A percentile compares a stretch with the other conserved stretches of the same genome.
Evolutionary conservation across 768 basidiomycete genomes (phyloP).

Genomic region (Lenzites betulinus): DNA sequence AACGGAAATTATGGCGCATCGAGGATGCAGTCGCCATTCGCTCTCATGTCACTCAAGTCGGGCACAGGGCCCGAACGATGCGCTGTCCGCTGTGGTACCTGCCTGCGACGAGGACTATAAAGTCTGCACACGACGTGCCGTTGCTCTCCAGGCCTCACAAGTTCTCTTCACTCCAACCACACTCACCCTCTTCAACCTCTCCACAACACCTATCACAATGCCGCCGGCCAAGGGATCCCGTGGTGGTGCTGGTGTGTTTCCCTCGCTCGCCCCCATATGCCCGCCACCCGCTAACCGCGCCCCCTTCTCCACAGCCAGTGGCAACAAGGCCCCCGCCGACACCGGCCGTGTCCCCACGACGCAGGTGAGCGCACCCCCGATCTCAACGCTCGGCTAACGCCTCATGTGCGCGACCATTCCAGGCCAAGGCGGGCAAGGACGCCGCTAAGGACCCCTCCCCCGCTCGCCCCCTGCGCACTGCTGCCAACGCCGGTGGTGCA

Average conservation of each 20-base stretch:
- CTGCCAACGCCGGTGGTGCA: constrained; percentile 14
- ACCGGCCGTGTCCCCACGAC: constrained; percentile 31
- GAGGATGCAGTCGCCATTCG: neutral
- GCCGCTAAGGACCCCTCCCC: constrained; percentile 31
- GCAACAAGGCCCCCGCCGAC: constrained; percentile 25
- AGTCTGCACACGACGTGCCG: neutral
- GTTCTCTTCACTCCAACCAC: neutral
- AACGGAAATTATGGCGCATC: constrained; percentile 9
- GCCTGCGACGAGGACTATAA: neutral
- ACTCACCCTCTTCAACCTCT: neutral
- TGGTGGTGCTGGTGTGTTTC: constrained; percentile 19
- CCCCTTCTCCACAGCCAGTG: constrained; percentile 4
- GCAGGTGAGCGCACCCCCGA: constrained; percentile 23
- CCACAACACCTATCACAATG: constrained; percentile 21
- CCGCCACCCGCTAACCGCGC: neutral
- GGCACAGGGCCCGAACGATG: neutral
- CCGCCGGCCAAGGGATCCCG: constrained; percentile 23
- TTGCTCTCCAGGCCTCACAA: constrained; percentile 11
- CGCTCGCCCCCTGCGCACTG: constrained; percentile 29
- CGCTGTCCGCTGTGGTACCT: no score
- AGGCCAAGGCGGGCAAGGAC: constrained; percentile 34
- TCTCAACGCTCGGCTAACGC: neutral
- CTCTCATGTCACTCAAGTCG: neutral
- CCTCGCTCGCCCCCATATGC: no score
- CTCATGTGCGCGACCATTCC: neutral